Percentiles rank a stretch among this genome's conserved stretches.
These are phyloP conservation scores for Rhynchosporium agropyri DNA, from an alignment of 2,329 filamentous ascomycete genomes.

Conservation along the genomic window DNA sequence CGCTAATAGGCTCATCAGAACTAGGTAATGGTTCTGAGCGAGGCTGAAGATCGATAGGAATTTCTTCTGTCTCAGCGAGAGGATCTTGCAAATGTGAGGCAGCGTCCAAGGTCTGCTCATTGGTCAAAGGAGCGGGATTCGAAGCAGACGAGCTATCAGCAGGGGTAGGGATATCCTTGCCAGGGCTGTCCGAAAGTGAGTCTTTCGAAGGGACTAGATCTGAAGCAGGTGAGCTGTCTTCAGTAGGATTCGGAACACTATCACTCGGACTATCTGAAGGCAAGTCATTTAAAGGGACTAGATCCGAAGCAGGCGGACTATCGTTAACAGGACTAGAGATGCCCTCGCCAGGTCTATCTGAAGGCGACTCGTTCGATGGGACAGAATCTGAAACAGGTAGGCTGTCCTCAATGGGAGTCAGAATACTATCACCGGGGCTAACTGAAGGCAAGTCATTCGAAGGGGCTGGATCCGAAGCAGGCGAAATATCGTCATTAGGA, in stretches of 20 bases:
- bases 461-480: slow-evolving; percentile 13
- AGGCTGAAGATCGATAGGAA: neutral
- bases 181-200: slow-evolving; percentile 17
- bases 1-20: slow-evolving; percentile 7
- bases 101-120: neutral
- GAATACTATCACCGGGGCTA: slow-evolving; percentile 16
- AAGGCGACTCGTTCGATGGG: slow-evolving; percentile 16
- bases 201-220: slow-evolving; percentile 17
- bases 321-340: slow-evolving; percentile 9
- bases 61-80: slow-evolving; percentile 12
- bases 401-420: slow-evolving; percentile 1
- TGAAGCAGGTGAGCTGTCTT: slow-evolving; percentile 7
- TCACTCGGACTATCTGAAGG: slow-evolving; percentile 19
- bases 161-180: slow-evolving; percentile 11
- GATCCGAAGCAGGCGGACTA: slow-evolving; percentile 12
- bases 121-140: neutral
- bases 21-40: neutral
- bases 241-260: slow-evolving; percentile 5
- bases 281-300: slow-evolving; percentile 15
- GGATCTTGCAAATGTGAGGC: neutral
- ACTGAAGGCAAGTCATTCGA: slow-evolving; percentile 15
- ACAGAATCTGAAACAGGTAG: slow-evolving; percentile 14
- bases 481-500: slow-evolving; percentile 1
- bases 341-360: slow-evolving; percentile 20
- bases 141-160: slow-evolving; percentile 9